Base-by-base conservation (phyloP, 2,329 filamentous ascomycete genomes). In the Stachybotrys elegans region DNA sequence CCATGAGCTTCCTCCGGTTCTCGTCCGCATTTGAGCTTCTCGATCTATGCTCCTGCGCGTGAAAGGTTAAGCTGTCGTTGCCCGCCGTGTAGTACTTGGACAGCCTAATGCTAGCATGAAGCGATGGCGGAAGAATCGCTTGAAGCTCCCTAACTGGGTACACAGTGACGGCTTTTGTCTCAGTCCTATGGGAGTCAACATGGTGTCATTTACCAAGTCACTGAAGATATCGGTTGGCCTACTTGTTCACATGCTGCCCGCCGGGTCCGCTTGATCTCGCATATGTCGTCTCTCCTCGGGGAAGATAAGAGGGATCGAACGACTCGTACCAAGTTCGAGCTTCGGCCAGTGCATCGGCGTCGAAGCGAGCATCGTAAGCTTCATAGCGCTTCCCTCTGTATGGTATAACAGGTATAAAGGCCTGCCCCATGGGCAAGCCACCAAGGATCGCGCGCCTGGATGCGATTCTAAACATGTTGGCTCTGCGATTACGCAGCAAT, bases 161-260 rank as follows among this genome's bases (percentile, higher is more conserved):
- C 12, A 62, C 65, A 1, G 78, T 79, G 37, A 71, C 75, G 19
- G 78, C 78, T 51, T 81, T 82, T 41, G 69, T 75, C 60, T 82
- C 78, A 1, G 78, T 82, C 48, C 78, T 81, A n/a, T 29, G n/a
- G n/a, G n/a, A n/a, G n/a, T n/a, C n/a, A n/a, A n/a, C n/a, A n/a
- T n/a, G n/a, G n/a, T n/a, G n/a, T n/a, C n/a, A n/a, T n/a, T n/a
- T n/a, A n/a, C n/a, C n/a, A n/a, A n/a, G n/a, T n/a, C n/a, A n/a
- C n/a, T n/a, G n/a, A n/a, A n/a, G n/a, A n/a, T n/a, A n/a, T n/a
- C n/a, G n/a, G n/a, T n/a, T n/a, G 40, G 19, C 71, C 43, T 54
- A 81, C 78, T 81, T 82, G 56, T 82, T 82, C 23, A 81, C 78
- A 54, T 82, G 76, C 51, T 82, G 78, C 2, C 78, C 78, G 12